Conservation (phyloP, 306 rosid species). For the Ziziphus jujuba region DNA sequence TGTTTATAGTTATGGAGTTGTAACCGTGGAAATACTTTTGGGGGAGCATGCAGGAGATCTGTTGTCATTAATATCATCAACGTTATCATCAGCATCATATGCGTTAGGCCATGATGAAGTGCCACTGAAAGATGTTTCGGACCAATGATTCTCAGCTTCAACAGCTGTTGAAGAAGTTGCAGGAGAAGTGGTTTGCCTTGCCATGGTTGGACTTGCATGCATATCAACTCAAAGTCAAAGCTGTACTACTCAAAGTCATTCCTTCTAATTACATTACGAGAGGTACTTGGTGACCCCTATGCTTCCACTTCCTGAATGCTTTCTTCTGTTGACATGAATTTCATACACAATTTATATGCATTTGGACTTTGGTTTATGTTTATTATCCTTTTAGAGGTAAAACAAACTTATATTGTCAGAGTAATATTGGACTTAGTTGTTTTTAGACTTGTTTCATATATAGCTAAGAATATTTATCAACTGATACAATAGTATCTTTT, state of each 20-base stretch:
- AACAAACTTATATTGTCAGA: no score
- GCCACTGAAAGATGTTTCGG: neutral
- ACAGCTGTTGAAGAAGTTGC: neutral
- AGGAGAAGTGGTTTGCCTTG: neutral
- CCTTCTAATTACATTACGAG: neutral
- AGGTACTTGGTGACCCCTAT: neutral
- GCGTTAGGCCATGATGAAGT: neutral
- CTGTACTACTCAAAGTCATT: neutral
- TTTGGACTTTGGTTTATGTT: no score
- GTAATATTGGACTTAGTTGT: neutral
- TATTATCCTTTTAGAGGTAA: no score
- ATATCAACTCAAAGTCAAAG: neutral
- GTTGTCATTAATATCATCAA: neutral
- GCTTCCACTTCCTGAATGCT: neutral
- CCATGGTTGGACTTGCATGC: neutral
- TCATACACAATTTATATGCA: no score
- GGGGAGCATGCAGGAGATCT: constrained; percentile 10
- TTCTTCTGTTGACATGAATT: no score
- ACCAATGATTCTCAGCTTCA: constrained; percentile 8
- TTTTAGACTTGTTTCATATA: neutral
- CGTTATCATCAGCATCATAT: neutral
- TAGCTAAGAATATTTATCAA: no score
- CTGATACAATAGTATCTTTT: no score
- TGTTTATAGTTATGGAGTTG: constrained; percentile 20
- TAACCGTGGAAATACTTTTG: constrained; percentile 15